These are phyloP conservation scores for Pinus taeda DNA, from an alignment of 75 land plant genomes.

Conservation along the genomic window DNA sequence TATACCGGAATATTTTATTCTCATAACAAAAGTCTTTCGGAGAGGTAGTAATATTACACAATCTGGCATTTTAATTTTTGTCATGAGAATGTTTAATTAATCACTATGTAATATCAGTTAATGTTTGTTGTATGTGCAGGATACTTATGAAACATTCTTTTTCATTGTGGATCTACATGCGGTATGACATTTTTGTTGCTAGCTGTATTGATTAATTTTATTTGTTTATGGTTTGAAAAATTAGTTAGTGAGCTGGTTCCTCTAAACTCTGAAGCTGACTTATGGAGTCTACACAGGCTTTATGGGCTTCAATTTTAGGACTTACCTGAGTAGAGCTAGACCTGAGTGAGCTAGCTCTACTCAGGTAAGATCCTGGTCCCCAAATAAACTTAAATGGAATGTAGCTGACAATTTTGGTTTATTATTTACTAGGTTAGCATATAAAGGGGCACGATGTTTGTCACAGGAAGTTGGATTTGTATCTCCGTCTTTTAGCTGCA, in stretches of 20 bases:
- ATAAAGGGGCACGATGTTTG: too few species aligned
- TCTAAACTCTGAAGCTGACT: neutral
- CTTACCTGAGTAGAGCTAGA: neutral
- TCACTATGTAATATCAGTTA: neutral
- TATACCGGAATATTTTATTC: too few species aligned
- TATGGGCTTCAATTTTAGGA: neutral
- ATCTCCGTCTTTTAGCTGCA: too few species aligned
- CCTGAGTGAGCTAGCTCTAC: neutral
- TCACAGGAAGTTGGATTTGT: too few species aligned
- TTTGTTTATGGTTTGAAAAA: neutral
- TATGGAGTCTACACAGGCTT: neutral
- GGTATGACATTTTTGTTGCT: constrained; percentile 34
- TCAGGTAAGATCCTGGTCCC: neutral
- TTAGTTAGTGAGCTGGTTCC: neutral
- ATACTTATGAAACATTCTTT: constrained; percentile 76
- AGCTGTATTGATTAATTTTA: neutral
- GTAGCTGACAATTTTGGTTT: neutral
- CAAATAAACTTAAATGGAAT: neutral
- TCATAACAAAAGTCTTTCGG: too few species aligned
- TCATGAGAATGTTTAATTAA: too few species aligned
- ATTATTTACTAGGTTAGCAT: neutral
- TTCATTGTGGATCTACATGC: constrained; percentile 98
- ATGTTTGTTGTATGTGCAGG: constrained; percentile 42
- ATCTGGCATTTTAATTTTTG: too few species aligned
- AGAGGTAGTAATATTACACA: too few species aligned